Base-by-base conservation (phyloP, 108 stramenopile species). In the Pseudonitzschia multistriata region DNA sequence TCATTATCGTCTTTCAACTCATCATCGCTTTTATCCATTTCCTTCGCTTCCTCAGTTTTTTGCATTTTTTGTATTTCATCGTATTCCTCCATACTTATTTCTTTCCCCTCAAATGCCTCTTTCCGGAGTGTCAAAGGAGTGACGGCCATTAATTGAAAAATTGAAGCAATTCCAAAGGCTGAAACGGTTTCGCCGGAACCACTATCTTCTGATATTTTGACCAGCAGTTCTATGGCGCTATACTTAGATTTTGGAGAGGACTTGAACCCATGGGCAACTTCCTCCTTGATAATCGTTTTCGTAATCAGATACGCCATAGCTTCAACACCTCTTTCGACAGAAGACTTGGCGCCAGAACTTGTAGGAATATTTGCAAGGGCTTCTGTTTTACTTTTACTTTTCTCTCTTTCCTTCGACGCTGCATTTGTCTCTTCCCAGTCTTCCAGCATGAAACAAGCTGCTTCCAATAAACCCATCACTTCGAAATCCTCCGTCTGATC, bases 41-140 rank as follows among this genome's bases (percentile, higher is more conserved):
- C 86, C 39, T 93, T 93, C 72, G 94, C 89, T 70, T 94, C 88
- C 50, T 85, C 75, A 55, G 91, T 93, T 64, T 93, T 93, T 34
- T 86, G 86, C 78, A 96, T 71, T 27, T 71, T 49, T 73, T 95
- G 89, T 11, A 98, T 74, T 79, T 98, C 88, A 74, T 97, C 96
- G 74, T 97, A 98, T 79, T 98, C 96, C 68, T 98, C 98, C 77
- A 87, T 82, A 21, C 96, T 93, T 8, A 97, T 87, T 74, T 98
- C 96, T 67, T 96, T 96, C 6, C 92, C 96, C 28, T 79, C 79
- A 59, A 97, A 96, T 19, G 93, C 86, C 73, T 96, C 94, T 68
- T 81, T 88, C 34, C 88, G 80, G 2, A 97, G 83, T 35, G 93
- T 91, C 61, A 94, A 81, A 30, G 84, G 83, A 55, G 95, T 91